Conservation (phyloP, 495 filamentous ascomycete genomes). For the Penicillium desertorum region DNA sequence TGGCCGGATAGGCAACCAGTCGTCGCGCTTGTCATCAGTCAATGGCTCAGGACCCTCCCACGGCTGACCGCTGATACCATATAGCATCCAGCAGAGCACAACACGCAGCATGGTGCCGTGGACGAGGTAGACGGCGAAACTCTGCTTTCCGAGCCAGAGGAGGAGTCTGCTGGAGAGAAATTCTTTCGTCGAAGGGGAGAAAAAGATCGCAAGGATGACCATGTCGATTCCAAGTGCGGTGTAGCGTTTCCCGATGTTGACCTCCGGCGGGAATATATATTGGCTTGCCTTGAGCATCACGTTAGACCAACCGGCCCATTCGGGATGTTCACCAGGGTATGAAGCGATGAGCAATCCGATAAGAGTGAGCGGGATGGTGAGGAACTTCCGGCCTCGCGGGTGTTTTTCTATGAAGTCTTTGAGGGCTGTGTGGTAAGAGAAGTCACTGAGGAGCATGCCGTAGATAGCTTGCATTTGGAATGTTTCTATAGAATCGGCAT, state of each 20-base stretch:
- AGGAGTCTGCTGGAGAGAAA: slow-evolving; percentile 58
- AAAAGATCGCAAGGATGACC: slow-evolving; percentile 56
- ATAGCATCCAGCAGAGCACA: slow-evolving; percentile 62
- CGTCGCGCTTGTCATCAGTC: slow-evolving; percentile 39
- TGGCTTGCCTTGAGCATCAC: slow-evolving; percentile 44
- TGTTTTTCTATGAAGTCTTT: slow-evolving; percentile 31
- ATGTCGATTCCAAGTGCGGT: slow-evolving; percentile 60
- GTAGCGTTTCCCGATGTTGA: slow-evolving; percentile 54
- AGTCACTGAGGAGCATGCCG: slow-evolving; percentile 63
- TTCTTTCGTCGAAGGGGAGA: slow-evolving; percentile 57
- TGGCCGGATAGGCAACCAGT: slow-evolving; percentile 39
- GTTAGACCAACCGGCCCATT: slow-evolving; percentile 61
- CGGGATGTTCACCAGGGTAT: slow-evolving; percentile 59
- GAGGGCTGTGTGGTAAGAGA: slow-evolving; percentile 30
- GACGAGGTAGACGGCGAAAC: slow-evolving; percentile 69
- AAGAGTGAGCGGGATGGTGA: slow-evolving; percentile 57
- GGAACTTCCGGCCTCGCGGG: slow-evolving; percentile 59
- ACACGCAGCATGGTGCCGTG: slow-evolving; percentile 66
- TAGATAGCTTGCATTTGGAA: slow-evolving; percentile 62
- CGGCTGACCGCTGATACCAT: slow-evolving; percentile 55
- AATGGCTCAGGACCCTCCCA: slow-evolving; percentile 49
- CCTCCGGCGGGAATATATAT: slow-evolving; percentile 56
- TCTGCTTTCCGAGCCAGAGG: slow-evolving; percentile 67
- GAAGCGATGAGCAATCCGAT: slow-evolving; percentile 61
- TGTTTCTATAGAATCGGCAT: slow-evolving; percentile 30